Percentiles rank a stretch among this genome's conserved stretches.
Conservation (phyloP, 208 protist genomes). For the Acanthamoeba triangularis region DNA sequence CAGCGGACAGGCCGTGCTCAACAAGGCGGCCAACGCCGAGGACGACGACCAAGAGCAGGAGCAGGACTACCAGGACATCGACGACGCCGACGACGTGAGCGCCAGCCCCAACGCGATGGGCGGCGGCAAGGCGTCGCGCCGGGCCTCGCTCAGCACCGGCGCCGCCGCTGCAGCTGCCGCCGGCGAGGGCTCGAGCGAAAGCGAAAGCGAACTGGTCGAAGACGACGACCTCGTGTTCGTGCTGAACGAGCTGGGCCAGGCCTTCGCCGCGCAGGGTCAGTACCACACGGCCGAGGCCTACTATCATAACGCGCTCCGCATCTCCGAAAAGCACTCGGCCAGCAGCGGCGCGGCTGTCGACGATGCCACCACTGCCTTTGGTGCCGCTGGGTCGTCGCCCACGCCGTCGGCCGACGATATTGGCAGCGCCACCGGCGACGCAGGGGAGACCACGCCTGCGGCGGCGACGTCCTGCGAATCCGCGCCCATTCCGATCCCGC, state of each 20-base stretch:
- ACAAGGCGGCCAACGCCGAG: not conserved
- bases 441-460: not conserved
- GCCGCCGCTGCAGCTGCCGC: not conserved
- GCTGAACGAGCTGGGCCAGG: constrained; percentile 34
- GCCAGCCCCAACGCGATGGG: not conserved
- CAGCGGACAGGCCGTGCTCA: not conserved
- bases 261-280: constrained; percentile 38
- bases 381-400: not conserved
- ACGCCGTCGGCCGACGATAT: not conserved
- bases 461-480: not conserved
- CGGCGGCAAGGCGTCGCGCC: not conserved
- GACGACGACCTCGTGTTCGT: constrained; percentile 66
- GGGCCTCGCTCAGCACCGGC: not conserved
- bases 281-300: constrained; percentile 30
- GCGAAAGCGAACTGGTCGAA: not conserved
- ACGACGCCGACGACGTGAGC: not conserved
- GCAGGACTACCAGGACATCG: not conserved
- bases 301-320: not conserved
- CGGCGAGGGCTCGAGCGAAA: not conserved
- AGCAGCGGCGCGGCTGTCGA: not conserved
- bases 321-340: constrained; percentile 15
- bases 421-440: not conserved
- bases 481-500: not conserved
- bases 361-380: not conserved
- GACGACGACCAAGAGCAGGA: not conserved